These are phyloP conservation scores for Candida adriatica DNA, from an alignment of 805 yeast species.

Conservation along the genomic window DNA sequence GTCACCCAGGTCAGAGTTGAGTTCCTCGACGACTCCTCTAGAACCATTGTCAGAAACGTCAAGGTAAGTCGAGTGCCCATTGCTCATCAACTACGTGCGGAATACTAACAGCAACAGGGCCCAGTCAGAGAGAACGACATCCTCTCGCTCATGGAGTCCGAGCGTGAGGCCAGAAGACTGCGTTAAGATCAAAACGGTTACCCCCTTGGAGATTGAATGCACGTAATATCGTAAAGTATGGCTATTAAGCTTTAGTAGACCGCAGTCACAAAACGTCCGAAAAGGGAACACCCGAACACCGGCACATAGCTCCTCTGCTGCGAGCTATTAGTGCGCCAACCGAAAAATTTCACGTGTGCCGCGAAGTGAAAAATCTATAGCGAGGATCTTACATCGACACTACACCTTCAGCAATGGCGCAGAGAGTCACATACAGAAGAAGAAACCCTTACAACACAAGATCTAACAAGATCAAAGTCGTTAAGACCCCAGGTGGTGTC, in stretches of 20 bases:
- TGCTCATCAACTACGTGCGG: background rate
- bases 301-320: background rate
- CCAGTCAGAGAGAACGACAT: constrained; percentile 98
- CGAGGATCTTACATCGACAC: background rate
- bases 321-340: constrained; percentile 5
- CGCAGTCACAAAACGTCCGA: constrained; percentile 16
- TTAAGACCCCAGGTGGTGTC: constrained; percentile 99
- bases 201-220: too few relatives aligned
- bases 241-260: too few relatives aligned
- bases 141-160: constrained; percentile 99
- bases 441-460: constrained; percentile 99
- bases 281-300: constrained; percentile 12
- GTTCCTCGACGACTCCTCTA: constrained; percentile 90
- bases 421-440: constrained; percentile 99
- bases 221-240: too few relatives aligned
- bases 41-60: constrained; percentile 96
- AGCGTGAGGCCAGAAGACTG: constrained; percentile 98
- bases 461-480: constrained; percentile 99
- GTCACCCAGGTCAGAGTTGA: constrained; percentile 98
- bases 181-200: constrained; percentile 45
- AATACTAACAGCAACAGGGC: constrained; percentile 34
- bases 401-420: constrained; percentile 71
- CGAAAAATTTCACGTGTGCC: constrained; percentile 5
- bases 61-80: constrained; percentile 31
- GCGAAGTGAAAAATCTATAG: constrained; percentile 1